A percentile compares a stretch with the other conserved stretches of the same genome.
Conservation (phyloP, 345 rosid species). For the Salix viminalis region DNA sequence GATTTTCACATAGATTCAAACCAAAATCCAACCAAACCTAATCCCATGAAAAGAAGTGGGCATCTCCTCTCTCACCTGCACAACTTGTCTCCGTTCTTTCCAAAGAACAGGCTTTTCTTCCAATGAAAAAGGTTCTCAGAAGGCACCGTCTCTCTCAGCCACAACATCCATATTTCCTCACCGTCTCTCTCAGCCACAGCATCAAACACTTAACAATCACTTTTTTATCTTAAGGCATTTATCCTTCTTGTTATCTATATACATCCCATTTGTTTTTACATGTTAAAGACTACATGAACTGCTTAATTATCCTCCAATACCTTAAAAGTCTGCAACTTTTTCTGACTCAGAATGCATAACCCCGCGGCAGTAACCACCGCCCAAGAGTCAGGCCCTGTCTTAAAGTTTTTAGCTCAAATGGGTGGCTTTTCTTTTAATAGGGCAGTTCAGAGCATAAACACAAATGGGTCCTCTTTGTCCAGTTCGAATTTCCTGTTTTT, state of each 20-base stretch:
- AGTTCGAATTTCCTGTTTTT: slow-evolving; percentile 53
- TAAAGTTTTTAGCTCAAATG: slow-evolving; percentile 53
- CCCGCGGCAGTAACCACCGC: slow-evolving; percentile 44
- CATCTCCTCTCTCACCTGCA: neutral
- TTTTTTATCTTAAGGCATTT: neutral
- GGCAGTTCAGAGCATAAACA: slow-evolving; percentile 25
- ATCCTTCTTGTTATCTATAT: neutral
- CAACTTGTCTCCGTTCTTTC: neutral
- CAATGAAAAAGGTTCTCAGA: slow-evolving; percentile 2
- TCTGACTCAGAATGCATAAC: slow-evolving; percentile 46
- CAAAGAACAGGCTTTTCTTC: neutral
- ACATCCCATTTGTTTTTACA: slow-evolving; percentile 3
- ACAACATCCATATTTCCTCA: slow-evolving; percentile 23
- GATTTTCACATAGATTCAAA: too few species aligned
- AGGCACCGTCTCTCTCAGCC: neutral
- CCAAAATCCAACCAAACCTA: too few species aligned
- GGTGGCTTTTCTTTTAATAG: slow-evolving; percentile 43
- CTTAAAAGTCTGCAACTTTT: neutral
- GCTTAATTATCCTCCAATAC: neutral
- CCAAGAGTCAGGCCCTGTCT: slow-evolving; percentile 48
- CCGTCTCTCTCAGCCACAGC: neutral
- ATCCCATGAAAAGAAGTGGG: too few species aligned
- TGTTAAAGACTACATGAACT: slow-evolving; percentile 29
- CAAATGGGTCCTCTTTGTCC: slow-evolving; percentile 46
- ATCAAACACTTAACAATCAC: neutral